Evolutionary conservation across 1,284 basidiomycete genomes (phyloP), one percentile per base, ranked within the genome.

Genomic region (Cutaneotrichosporon sp.): DNA sequence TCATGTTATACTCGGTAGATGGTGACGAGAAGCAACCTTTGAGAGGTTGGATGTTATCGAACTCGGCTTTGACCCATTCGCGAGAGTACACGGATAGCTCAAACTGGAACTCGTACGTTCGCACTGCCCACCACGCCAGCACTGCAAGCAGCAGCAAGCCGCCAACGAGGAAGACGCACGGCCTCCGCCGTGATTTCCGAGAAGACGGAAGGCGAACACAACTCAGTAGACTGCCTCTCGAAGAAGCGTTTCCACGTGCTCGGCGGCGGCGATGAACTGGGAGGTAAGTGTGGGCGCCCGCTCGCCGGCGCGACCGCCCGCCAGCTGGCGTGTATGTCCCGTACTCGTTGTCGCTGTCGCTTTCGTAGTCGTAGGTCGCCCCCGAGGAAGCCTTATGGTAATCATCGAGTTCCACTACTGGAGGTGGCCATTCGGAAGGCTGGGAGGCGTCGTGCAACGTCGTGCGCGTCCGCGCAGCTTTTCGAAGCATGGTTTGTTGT

Each of bases 71-170:
- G 34, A 91, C 78, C 89, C 90, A 93, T 43, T 77, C 75, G 23
- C 85, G 81, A 59, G 80, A 79, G 73, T 88, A 90, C 61, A 88
- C 80, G 21, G 84, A 79, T 20, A 91, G 76, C 74, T 92, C 90
- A 61, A 92, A 72, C 68, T 91, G 89, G 4, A 87, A 80, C 68
- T 92, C 86, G 75, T 83, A 90, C 26, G 80, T 66, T 61, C 80
- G 79, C 51, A 82, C 70, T 15, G 80, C 79, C 17, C 80, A 50
- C 42, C 84, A 54, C 15, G 13, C 48, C 20, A 44, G 17, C 21
- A 46, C 17, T 5, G 23, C 17, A 21, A 49, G 18, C 15, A 37
- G 20, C 2, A 52, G 22, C 9, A 47, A n/a, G n/a, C 14, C 39
- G 15, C 35, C n/a, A 8, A 12, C 4, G 46, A 23, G 14, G 21